Conservation (phyloP, 257 asterid species). For the Capsicum chinense region DNA sequence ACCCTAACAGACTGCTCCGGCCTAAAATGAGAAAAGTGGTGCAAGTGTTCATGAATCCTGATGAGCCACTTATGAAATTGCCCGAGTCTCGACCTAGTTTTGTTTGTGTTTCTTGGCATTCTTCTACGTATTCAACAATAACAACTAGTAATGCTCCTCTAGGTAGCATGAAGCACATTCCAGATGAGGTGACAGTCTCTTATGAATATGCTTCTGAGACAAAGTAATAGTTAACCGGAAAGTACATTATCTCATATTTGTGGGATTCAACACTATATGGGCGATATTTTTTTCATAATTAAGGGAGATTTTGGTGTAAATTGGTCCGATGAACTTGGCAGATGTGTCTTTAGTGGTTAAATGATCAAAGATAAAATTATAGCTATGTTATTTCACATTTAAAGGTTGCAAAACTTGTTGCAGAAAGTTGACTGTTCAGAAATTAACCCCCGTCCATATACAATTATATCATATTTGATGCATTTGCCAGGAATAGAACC, state of each 20-base stretch:
- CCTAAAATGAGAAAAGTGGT: slow-evolving; percentile 73
- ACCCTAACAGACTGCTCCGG: slow-evolving; percentile 59
- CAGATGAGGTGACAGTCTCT: neutral
- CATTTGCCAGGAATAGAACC: too few species aligned
- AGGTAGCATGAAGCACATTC: neutral
- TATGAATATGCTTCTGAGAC: neutral
- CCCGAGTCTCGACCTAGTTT: slow-evolving; percentile 53
- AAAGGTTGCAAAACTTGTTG: too few species aligned
- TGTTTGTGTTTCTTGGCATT: slow-evolving; percentile 51
- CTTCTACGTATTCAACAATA: slow-evolving; percentile 38
- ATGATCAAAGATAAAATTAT: too few species aligned
- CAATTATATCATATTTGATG: too few species aligned
- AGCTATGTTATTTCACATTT: too few species aligned
- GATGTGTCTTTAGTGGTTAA: too few species aligned
- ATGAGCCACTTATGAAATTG: slow-evolving; percentile 58
- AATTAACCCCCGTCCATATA: too few species aligned
- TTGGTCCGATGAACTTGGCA: neutral
- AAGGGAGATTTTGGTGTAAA: too few species aligned
- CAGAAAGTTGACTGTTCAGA: too few species aligned
- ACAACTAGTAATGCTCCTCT: slow-evolving; percentile 14
- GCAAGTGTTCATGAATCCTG: slow-evolving; percentile 49
- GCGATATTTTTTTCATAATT: neutral
- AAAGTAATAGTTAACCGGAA: neutral
- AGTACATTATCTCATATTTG: neutral
- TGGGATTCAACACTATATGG: neutral